Conservation (phyloP, 192 early-diverging fungal genomes). For the Thamnidium elegans region DNA sequence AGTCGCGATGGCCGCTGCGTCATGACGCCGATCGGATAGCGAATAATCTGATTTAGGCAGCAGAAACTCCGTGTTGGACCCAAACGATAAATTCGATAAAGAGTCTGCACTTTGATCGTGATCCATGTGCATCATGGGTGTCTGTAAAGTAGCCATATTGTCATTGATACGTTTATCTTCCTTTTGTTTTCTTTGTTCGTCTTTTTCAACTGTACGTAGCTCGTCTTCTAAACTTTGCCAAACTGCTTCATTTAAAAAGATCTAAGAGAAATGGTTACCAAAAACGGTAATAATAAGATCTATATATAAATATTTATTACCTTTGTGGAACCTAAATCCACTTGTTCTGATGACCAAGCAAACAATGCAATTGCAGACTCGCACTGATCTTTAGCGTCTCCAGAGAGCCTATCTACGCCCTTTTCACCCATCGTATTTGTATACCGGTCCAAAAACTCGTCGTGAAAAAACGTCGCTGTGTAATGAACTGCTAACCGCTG, state of each 20-base stretch:
- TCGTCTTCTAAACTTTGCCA: slow-evolving; percentile 86
- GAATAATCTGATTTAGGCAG: slow-evolving; percentile 10
- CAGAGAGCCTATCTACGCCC: not conserved
- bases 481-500: slow-evolving; percentile 66
- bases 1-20: slow-evolving; percentile 5
- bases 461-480: slow-evolving; percentile 69
- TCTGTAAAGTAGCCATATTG: slow-evolving; percentile 10
- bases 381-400: slow-evolving; percentile 31
- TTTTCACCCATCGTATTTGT: not conserved
- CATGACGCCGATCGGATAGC: slow-evolving; percentile 10
- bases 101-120: slow-evolving; percentile 29
- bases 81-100: slow-evolving; percentile 29
- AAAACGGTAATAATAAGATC: not conserved
- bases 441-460: slow-evolving; percentile 80
- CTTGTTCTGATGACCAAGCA: slow-evolving; percentile 57
- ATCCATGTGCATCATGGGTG: slow-evolving; percentile 8
- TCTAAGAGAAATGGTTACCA: slow-evolving; percentile 27
- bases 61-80: slow-evolving; percentile 27
- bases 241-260: slow-evolving; percentile 70
- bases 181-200: slow-evolving; percentile 42
- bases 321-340: slow-evolving; percentile 55
- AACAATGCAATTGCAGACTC: slow-evolving; percentile 50
- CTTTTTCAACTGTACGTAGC: slow-evolving; percentile 68
- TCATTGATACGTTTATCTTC: slow-evolving; percentile 40
- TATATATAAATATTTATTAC: slow-evolving; percentile 20